These are phyloP conservation scores for Curvularia sp. DNA, from an alignment of 2,329 filamentous ascomycete genomes.

Conservation along the genomic window DNA sequence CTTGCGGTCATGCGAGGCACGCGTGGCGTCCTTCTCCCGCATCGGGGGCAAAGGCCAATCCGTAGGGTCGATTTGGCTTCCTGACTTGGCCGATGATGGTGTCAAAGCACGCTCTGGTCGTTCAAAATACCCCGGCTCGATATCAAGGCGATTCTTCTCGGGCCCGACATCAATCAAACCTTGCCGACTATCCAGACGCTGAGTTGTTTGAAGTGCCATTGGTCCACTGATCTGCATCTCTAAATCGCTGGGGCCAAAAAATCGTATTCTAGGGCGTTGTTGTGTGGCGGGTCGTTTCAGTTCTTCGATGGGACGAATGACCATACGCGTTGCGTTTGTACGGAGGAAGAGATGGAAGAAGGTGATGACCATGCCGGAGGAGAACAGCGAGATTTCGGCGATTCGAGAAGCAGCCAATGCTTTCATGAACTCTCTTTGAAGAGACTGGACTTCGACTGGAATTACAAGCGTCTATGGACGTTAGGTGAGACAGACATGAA, in stretches of 20 bases:
- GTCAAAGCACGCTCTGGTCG: slow-evolving; percentile 43
- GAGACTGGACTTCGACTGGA: slow-evolving; percentile 67
- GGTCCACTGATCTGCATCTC: slow-evolving; percentile 54
- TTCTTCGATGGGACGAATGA: slow-evolving; percentile 60
- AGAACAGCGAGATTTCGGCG: slow-evolving; percentile 69
- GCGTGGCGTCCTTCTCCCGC: slow-evolving; percentile 28
- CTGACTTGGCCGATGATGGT: slow-evolving; percentile 38
- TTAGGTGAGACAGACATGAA: slow-evolving; percentile 7
- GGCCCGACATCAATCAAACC: slow-evolving; percentile 48
- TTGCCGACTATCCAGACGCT: slow-evolving; percentile 45
- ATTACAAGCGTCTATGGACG: slow-evolving; percentile 61
- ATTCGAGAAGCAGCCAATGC: slow-evolving; percentile 66
- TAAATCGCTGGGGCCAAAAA: slow-evolving; percentile 55
- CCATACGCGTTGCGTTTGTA: slow-evolving; percentile 66
- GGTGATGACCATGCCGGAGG: slow-evolving; percentile 70
- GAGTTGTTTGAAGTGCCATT: slow-evolving; percentile 43
- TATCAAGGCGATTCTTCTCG: slow-evolving; percentile 49
- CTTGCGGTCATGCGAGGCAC: slow-evolving; percentile 36
- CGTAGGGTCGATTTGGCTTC: slow-evolving; percentile 42
- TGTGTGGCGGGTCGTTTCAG: slow-evolving; percentile 50
- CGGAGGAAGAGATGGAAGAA: slow-evolving; percentile 72
- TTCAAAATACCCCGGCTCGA: slow-evolving; percentile 44
- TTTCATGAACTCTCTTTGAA: slow-evolving; percentile 52
- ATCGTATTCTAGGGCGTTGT: slow-evolving; percentile 58
- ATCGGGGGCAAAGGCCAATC: slow-evolving; percentile 49